Evolutionary conservation across 495 filamentous ascomycete genomes (phyloP).

Genomic region (Beverwykella pulmonaria): DNA sequence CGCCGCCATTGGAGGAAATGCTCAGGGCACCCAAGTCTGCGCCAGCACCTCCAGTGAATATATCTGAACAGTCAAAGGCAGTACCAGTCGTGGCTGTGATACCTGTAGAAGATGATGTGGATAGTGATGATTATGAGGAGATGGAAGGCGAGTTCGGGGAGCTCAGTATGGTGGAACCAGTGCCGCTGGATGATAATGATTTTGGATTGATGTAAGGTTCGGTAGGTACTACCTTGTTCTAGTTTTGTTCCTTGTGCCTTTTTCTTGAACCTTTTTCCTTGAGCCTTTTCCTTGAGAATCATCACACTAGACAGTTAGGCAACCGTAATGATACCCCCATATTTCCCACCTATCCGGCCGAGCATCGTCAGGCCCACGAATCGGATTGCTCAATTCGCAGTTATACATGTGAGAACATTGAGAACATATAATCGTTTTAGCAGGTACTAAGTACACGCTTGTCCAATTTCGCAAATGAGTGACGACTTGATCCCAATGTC

Average conservation of each 20-base stretch:
- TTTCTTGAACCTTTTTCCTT: not conserved
- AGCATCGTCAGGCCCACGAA: too few relatives aligned
- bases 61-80: not conserved
- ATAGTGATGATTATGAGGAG: slow-evolving; percentile 2
- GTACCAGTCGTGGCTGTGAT: not conserved
- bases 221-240: not conserved
- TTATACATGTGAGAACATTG: too few relatives aligned
- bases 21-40: not conserved
- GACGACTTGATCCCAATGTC: too few relatives aligned
- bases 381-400: too few relatives aligned
- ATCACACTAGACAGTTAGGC: too few relatives aligned
- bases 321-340: too few relatives aligned
- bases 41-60: not conserved
- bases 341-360: too few relatives aligned
- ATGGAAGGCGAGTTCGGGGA: slow-evolving; percentile 30
- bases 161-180: slow-evolving; percentile 32
- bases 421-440: too few relatives aligned
- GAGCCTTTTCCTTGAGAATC: not conserved
- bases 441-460: too few relatives aligned
- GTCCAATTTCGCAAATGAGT: too few relatives aligned
- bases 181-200: slow-evolving; percentile 27
- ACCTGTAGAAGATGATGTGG: not conserved
- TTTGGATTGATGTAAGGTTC: slow-evolving; percentile 19
- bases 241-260: not conserved
- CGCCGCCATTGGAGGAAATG: slow-evolving; percentile 17